These are phyloP conservation scores for Monilinia vaccinii-corymbosi DNA, from an alignment of 2,329 filamentous ascomycete species.

Conservation along the genomic window DNA sequence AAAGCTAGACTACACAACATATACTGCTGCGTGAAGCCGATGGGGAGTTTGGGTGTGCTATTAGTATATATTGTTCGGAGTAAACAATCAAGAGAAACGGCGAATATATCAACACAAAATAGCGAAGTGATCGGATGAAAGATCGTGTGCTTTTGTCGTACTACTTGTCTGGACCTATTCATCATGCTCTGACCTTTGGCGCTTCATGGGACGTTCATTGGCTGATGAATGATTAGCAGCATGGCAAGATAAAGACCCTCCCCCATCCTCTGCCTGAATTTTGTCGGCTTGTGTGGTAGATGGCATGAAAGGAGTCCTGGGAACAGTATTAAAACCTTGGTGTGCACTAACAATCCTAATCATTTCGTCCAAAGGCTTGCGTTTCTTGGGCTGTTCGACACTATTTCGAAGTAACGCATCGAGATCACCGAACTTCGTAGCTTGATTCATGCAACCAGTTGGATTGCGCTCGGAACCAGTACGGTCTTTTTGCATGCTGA, in stretches of 20 bases:
- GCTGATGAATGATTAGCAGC: not conserved
- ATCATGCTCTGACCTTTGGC: not conserved
- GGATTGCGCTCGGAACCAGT: not conserved
- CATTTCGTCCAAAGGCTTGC: not conserved
- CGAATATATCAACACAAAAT: not conserved
- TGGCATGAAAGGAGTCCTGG: not conserved
- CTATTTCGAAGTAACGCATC: not conserved
- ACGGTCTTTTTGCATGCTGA: not conserved
- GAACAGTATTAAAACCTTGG: not conserved
- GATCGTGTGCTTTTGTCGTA: not conserved
- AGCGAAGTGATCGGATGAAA: not conserved
- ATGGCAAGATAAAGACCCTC: not conserved
- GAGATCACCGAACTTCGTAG: constrained; percentile 2
- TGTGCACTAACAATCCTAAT: not conserved
- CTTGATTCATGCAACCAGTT: not conserved
- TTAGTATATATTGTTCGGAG: not conserved
- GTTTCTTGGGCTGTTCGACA: not conserved
- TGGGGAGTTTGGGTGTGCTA: not conserved
- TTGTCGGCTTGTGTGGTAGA: too few species aligned
- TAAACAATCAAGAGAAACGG: not conserved
- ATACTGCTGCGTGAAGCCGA: not conserved
- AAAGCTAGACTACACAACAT: not conserved
- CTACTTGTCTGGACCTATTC: not conserved
- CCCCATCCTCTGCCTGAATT: not conserved
- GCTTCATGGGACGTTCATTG: not conserved